Conservation (phyloP, 169 alveolate genomes). For the Eimeria necatrix region DNA sequence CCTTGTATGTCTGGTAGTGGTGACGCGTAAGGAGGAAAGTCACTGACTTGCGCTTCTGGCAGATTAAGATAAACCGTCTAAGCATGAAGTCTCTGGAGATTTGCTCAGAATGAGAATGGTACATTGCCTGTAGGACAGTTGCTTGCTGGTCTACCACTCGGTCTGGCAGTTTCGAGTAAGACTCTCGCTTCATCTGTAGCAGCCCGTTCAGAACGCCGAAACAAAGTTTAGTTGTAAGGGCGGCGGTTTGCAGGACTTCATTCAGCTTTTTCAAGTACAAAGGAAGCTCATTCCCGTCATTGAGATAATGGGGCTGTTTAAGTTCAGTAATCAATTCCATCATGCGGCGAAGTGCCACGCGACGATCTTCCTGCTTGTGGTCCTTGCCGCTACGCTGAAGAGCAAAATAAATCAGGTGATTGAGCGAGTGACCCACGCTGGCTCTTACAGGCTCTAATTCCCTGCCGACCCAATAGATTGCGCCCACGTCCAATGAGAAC, state of each 20-base stretch:
- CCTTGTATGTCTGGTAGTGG: not conserved
- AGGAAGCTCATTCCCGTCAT: not conserved
- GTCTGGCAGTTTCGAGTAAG: not conserved
- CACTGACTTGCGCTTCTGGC: not conserved
- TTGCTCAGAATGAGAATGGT: not conserved
- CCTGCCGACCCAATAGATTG: not conserved
- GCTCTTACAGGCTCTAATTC: not conserved
- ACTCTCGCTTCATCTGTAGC: not conserved
- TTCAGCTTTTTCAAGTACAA: not conserved
- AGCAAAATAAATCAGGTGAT: not conserved
- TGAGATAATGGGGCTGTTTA: not conserved
- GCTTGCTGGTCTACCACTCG: not conserved
- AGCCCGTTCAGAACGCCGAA: not conserved
- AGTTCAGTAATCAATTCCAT: not conserved
- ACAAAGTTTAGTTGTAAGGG: not conserved
- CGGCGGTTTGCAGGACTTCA: not conserved
- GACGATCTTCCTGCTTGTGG: not conserved
- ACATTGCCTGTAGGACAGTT: not conserved
- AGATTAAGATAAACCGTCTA: not conserved
- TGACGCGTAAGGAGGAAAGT: not conserved
- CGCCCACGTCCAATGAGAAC: conserved; percentile 10
- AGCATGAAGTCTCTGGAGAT: conserved; percentile 18
- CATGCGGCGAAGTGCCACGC: not conserved
- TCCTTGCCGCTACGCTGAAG: conserved; percentile 25
- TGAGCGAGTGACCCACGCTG: not conserved